Percentiles rank a stretch among this genome's conserved stretches.
phyloP scores from a whole-genome alignment of 129 eudicot genomes.

The Gnaphalium uliginosum region DNA sequence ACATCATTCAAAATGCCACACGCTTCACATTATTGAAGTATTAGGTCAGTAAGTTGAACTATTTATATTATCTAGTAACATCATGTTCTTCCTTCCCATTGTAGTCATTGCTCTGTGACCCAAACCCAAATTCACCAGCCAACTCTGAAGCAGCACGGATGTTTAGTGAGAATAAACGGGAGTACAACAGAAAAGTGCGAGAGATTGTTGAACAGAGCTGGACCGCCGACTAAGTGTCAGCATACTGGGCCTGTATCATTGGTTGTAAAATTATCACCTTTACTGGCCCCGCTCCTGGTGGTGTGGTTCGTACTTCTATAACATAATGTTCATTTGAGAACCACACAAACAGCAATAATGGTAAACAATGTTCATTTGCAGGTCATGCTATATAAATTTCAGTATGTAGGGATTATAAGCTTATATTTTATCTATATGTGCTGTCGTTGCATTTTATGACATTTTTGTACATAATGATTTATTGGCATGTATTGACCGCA shows the following conservation, averaged over 20 bases:
- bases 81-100: slow-evolving; percentile 17
- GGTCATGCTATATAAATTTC: slow-evolving; percentile 29
- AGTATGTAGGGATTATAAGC: slow-evolving; percentile 27
- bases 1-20: background rate
- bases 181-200: slow-evolving; percentile 71
- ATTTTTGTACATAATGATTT: slow-evolving; percentile 31
- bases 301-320: slow-evolving; percentile 18
- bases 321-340: slow-evolving; percentile 24
- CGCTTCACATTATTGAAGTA: background rate
- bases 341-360: slow-evolving; percentile 23
- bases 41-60: background rate
- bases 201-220: slow-evolving; percentile 91
- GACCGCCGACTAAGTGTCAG: slow-evolving; percentile 62
- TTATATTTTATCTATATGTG: slow-evolving; percentile 15
- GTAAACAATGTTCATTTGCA: slow-evolving; percentile 28
- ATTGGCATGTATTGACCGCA: slow-evolving; percentile 23
- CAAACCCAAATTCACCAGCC: slow-evolving; percentile 83
- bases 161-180: slow-evolving; percentile 80
- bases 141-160: slow-evolving; percentile 81
- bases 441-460: slow-evolving; percentile 24
- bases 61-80: background rate
- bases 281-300: background rate
- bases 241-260: slow-evolving; percentile 4
- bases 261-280: slow-evolving; percentile 3
- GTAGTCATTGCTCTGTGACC: slow-evolving; percentile 77